Base-by-base conservation (phyloP, 73 alveolate genomes). In the Effrenium voratum region DNA sequence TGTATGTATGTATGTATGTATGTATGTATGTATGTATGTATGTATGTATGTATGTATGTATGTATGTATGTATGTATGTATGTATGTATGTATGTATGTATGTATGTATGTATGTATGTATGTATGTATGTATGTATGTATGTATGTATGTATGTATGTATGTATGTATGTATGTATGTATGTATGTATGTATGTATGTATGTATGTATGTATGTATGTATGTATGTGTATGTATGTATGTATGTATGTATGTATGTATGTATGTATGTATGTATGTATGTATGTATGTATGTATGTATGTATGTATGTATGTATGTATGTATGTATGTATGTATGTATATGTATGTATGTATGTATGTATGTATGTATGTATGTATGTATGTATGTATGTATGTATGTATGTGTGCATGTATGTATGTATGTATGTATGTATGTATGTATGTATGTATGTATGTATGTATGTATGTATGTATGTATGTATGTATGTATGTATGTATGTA, bases 271-370 rank as follows among this genome's bases (percentile, higher is more conserved):
- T 75, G 36, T 76, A 43, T 16, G 26, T 43, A 41, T 76, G 40
- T 43, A 12, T 75, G n/a, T 76, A 41, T 76, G 26, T 76, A 40
- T 76, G 26, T 41, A 40, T 43, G 26, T 16, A 76, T 76, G 26
- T 76, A 76, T 43, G 36, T 76, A 75, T 75, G 57, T 41, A 75
- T 75, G 36, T 75, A 75, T 75, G 22, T 75, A 75, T 75, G 52
- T 72, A n/a, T 72, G 36, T 75, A 75, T 75, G 57, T 75, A 38
- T 24, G 36, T 40, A 75, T 75, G 24, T 41, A 75, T 38, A 32
- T 75, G 46, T n/a, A 68, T 3, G 5, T 60, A 22, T 13, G 8
- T 22, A 13, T 10, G 15, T 3, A 5, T 12, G 38, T 32, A 60
- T 60, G 76, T 22, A 52, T 52, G 19, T 60, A 22, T 32, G 34